phyloP scores from a whole-genome alignment of 306 rosid species.

The Cicer judaicum region DNA sequence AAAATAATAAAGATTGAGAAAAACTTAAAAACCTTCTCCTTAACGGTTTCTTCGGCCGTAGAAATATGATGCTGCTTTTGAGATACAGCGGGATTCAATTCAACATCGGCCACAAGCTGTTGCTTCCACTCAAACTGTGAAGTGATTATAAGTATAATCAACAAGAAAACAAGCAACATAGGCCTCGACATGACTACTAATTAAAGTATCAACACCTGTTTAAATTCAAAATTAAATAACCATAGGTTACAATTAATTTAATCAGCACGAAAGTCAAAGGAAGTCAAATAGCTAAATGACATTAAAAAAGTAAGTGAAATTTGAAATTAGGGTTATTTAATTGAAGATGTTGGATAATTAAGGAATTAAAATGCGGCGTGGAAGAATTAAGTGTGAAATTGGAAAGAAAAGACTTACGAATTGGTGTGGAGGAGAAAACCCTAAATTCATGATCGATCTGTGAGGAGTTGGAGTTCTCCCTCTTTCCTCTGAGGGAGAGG shows the following conservation, averaged over 20 bases:
- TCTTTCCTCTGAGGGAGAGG: conserved; percentile 8
- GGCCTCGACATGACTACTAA: conserved; percentile 75
- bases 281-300: conserved; percentile 14
- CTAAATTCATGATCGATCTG: conserved; percentile 57
- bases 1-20: background rate
- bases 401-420: conserved; percentile 52
- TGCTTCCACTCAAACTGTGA: conserved; percentile 95
- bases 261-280: background rate
- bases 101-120: conserved; percentile 73
- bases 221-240: conserved; percentile 9
- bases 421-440: conserved; percentile 45
- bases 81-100: conserved; percentile 52
- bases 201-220: conserved; percentile 58
- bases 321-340: conserved; percentile 36
- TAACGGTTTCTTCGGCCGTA: conserved; percentile 68
- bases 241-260: background rate
- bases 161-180: conserved; percentile 77
- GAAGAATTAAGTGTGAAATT: background rate
- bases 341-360: background rate
- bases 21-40: conserved; percentile 72
- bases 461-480: background rate
- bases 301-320: background rate
- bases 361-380: conserved; percentile 1
- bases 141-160: conserved; percentile 79
- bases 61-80: conserved; percentile 70